Conservation (phyloP, 2,329 filamentous ascomycete genomes). For the Sclerotinia trifoliorum region DNA sequence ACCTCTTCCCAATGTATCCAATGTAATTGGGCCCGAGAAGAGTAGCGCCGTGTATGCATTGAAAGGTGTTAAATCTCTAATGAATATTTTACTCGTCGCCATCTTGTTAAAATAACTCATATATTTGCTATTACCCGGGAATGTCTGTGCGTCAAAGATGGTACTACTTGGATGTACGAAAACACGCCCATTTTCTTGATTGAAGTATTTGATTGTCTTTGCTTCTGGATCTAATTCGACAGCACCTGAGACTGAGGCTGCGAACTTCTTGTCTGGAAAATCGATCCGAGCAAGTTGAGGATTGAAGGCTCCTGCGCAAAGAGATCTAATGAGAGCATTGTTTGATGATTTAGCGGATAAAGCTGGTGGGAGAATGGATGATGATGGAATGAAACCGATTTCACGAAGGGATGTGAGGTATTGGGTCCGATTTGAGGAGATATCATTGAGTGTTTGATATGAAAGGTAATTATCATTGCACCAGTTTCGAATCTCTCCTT, state of each 20-base stretch:
- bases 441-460: constrained; percentile 80
- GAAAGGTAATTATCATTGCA: constrained; percentile 86
- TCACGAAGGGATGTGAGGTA: constrained; percentile 84
- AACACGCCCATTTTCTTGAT: constrained; percentile 78
- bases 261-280: constrained; percentile 95
- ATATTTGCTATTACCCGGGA: constrained; percentile 72
- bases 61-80: constrained; percentile 88
- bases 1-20: constrained; percentile 85
- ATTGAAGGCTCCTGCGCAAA: constrained; percentile 51
- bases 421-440: constrained; percentile 80
- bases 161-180: constrained; percentile 91
- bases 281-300: constrained; percentile 91
- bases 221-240: constrained; percentile 94
- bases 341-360: constrained; percentile 52
- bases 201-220: constrained; percentile 88
- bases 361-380: constrained; percentile 27
- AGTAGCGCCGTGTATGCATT: constrained; percentile 86
- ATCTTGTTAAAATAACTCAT: constrained; percentile 91
- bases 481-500: constrained; percentile 68
- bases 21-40: constrained; percentile 79
- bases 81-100: constrained; percentile 86
- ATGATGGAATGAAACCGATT: constrained; percentile 67
- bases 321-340: constrained; percentile 39
- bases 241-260: constrained; percentile 79
- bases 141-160: constrained; percentile 78